These are phyloP conservation scores for Geotrichum bryndzae DNA, from an alignment of 1,139 yeast species.

Conservation along the genomic window DNA sequence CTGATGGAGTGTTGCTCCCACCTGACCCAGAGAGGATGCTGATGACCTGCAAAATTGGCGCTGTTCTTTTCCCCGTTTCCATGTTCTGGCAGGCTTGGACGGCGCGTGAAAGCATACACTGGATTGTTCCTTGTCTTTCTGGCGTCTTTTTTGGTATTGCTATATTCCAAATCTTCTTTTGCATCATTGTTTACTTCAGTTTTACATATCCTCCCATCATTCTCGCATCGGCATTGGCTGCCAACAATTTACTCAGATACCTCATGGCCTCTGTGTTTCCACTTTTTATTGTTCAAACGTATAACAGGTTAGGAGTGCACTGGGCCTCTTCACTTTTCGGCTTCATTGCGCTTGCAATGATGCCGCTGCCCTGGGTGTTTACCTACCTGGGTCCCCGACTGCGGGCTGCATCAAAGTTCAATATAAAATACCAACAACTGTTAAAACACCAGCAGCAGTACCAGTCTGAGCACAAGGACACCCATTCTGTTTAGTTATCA, in stretches of 20 bases:
- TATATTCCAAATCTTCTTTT: slow-evolving; percentile 59
- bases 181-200: slow-evolving; percentile 55
- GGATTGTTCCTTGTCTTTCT: slow-evolving; percentile 61
- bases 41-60: slow-evolving; percentile 6
- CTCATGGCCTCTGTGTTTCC: slow-evolving; percentile 72
- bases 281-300: slow-evolving; percentile 58
- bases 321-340: slow-evolving; percentile 64
- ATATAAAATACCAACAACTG: not conserved
- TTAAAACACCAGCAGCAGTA: not conserved
- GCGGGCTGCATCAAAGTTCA: slow-evolving; percentile 39
- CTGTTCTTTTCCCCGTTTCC: slow-evolving; percentile 9
- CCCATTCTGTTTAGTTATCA: not conserved
- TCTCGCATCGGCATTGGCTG: slow-evolving; percentile 78
- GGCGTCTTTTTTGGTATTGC: slow-evolving; percentile 46
- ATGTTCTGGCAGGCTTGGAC: slow-evolving; percentile 16
- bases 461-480: not conserved
- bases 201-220: slow-evolving; percentile 49
- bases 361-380: slow-evolving; percentile 63
- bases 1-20: not conserved
- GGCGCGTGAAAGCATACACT: slow-evolving; percentile 43
- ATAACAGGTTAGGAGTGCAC: slow-evolving; percentile 46
- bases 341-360: slow-evolving; percentile 49
- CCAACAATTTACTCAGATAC: slow-evolving; percentile 66
- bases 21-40: slow-evolving; percentile 5
- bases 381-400: slow-evolving; percentile 50